Base-by-base conservation (phyloP, 805 yeast species). In the Grigorovia jiainica region DNA sequence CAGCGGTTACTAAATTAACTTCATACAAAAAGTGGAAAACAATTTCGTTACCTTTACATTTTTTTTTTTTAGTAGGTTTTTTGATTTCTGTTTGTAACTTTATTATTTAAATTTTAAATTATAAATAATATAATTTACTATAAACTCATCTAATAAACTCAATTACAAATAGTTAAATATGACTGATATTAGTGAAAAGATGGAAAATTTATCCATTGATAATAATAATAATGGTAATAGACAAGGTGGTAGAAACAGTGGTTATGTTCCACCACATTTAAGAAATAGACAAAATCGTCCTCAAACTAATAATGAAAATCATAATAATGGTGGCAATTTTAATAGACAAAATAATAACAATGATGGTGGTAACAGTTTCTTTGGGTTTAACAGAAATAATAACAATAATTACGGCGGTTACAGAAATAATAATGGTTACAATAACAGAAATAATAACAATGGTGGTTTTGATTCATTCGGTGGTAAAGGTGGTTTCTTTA, bases 121-220 rank as follows among this genome's bases (percentile, higher is more conserved):
- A n/a, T n/a, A n/a, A n/a, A n/a, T n/a, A n/a, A n/a, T n/a, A n/a
- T n/a, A n/a, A n/a, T n/a, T n/a, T n/a, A n/a, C n/a, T n/a, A n/a
- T n/a, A n/a, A n/a, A n/a, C n/a, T n/a, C n/a, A n/a, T n/a, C n/a
- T n/a, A n/a, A n/a, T n/a, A n/a, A n/a, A n/a, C n/a, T n/a, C 17
- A 7, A 15, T 18, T 9, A 51, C 36, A 34, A 30, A 17, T 29
- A 13, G 13, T 25, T 9, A 73, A n/a, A 55, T 46, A 77, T 77
- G 82, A 65, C 81, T 60, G 81, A 77, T 58, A 64, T 77, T 60
- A 67, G 73, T 49, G 68, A 72, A 54, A 70, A 75, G 56, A 72
- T 78, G 75, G 70, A 71, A 64, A 72, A 75, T 57, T 68, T 78
- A 56, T 69, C 71, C 48, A 70, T 77, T 46, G 60, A 64, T 48